A percentile compares a stretch with the other conserved stretches of the same genome.
phyloP scores from a whole-genome alignment of 2,329 filamentous ascomycete genomes.

The Penicillium sp. region DNA sequence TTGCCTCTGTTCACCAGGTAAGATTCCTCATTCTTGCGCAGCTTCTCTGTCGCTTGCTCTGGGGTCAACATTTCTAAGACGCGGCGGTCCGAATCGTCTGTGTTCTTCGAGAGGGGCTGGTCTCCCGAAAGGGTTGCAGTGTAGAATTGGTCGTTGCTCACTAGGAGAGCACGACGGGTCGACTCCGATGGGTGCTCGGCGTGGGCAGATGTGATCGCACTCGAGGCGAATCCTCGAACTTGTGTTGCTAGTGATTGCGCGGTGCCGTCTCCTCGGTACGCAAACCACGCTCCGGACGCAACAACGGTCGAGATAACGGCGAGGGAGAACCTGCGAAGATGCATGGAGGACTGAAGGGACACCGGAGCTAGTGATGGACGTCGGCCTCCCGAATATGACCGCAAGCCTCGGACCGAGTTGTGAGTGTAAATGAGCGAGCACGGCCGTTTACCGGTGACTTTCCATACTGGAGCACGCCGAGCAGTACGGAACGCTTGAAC shows the following conservation, averaged over 20 bases:
- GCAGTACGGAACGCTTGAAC: constrained; percentile 51
- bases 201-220: constrained; percentile 29
- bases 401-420: constrained; percentile 41
- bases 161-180: constrained; percentile 70
- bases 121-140: constrained; percentile 84
- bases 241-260: constrained; percentile 29
- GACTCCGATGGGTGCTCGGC: constrained; percentile 54
- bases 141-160: constrained; percentile 87
- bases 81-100: constrained; percentile 78
- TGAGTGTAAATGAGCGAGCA: constrained; percentile 39
- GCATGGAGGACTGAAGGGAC: constrained; percentile 50
- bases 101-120: constrained; percentile 83
- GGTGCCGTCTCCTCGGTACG: constrained; percentile 45
- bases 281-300: constrained; percentile 53
- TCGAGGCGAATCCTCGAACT: constrained; percentile 28
- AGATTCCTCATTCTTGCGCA: constrained; percentile 87
- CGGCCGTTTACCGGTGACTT: constrained; percentile 41
- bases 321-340: constrained; percentile 51
- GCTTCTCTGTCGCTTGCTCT: constrained; percentile 86
- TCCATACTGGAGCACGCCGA: constrained; percentile 49
- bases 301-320: constrained; percentile 51
- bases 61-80: constrained; percentile 96
- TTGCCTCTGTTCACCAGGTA: constrained; percentile 86
- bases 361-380: constrained; percentile 39
- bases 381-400: constrained; percentile 37